Evolutionary conservation across 208 protist species (phyloP).

Genomic region (Trypanosoma platydactyli): DNA sequence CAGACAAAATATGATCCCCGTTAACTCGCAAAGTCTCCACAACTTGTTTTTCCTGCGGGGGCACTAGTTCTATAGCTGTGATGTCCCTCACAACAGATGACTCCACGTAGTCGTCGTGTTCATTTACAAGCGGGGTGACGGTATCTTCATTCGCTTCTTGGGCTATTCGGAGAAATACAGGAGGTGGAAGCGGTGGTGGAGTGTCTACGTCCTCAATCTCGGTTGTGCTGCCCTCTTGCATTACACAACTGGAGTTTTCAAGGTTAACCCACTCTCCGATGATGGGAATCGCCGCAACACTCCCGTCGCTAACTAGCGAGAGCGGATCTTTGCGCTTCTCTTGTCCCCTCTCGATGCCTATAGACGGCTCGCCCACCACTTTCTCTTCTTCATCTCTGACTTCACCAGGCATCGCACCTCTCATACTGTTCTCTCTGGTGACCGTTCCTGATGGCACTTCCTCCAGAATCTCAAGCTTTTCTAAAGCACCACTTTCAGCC

Average conservation of each 20-base stretch:
- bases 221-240: neutral
- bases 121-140: neutral
- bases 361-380: no score
- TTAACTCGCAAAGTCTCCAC: neutral
- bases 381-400: no score
- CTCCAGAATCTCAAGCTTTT: no score
- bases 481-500: no score
- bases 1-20: constrained; percentile 13
- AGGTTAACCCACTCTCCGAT: neutral
- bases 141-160: neutral
- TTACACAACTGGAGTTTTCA: neutral
- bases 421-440: no score
- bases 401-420: no score
- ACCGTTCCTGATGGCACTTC: no score
- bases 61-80: neutral
- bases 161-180: neutral
- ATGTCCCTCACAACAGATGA: neutral
- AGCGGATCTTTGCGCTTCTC: no score
- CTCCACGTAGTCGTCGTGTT: neutral
- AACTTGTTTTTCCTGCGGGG: neutral
- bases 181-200: neutral
- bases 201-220: neutral
- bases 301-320: no score
- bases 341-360: no score
- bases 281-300: no score